phyloP scores from a whole-genome alignment of 129 eudicot species.

The Lactuca sativa region DNA sequence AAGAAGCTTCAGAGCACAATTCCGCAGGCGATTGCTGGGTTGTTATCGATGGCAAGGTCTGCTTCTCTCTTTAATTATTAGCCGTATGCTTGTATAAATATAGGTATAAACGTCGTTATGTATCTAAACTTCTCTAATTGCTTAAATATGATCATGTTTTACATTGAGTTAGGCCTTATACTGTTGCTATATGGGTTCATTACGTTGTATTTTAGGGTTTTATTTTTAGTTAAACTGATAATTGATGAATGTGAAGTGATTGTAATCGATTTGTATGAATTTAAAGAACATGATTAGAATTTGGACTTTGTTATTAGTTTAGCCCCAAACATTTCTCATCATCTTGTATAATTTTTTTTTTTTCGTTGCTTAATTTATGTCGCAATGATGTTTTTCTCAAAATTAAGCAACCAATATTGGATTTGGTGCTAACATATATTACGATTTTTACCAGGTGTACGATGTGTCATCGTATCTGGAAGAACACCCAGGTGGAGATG shows the following conservation, averaged over 20 bases:
- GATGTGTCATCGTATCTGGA: conserved; percentile 92
- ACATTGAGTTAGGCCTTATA: neutral
- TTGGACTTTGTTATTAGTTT: neutral
- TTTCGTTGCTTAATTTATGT: conserved; percentile 8
- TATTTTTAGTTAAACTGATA: neutral
- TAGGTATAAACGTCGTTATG: neutral
- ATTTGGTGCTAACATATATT: conserved; percentile 12
- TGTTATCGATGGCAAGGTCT: conserved; percentile 82
- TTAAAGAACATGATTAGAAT: conserved; percentile 6
- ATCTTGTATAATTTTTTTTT: neutral
- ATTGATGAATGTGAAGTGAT: conserved; percentile 7
- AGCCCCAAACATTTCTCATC: neutral
- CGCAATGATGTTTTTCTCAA: neutral
- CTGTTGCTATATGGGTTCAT: neutral
- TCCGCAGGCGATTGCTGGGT: conserved; percentile 89
- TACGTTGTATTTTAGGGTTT: conserved; percentile 6
- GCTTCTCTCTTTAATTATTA: neutral
- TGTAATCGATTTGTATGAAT: neutral
- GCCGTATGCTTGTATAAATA: conserved; percentile 2
- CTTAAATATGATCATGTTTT: conserved; percentile 8
- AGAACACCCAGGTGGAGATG: conserved; percentile 99
- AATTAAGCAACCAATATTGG: neutral
- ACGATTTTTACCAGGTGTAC: conserved; percentile 68
- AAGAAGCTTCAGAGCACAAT: conserved; percentile 83
- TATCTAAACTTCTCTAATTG: neutral